These are phyloP conservation scores for Leavenworthia alabamica DNA, from an alignment of 345 rosid species.

Conservation along the genomic window DNA sequence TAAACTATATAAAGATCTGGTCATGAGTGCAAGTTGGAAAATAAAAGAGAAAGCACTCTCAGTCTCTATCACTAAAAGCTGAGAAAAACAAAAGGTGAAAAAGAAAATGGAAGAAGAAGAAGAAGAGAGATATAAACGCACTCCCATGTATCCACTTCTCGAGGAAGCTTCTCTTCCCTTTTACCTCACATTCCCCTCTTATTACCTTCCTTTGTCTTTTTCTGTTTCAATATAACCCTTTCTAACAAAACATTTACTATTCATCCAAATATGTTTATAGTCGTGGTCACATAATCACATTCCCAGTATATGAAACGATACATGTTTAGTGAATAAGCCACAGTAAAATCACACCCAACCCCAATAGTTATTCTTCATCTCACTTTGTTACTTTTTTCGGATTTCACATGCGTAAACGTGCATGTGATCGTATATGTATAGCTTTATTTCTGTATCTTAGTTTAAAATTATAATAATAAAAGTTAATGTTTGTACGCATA, in stretches of 20 bases:
- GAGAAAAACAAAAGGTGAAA: conserved; percentile 33
- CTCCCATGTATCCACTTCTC: conserved; percentile 35
- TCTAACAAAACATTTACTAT: background rate
- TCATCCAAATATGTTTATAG: background rate
- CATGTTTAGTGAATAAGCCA: conserved; percentile 10
- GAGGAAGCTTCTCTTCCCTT: conserved; percentile 37
- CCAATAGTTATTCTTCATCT: conserved; percentile 3
- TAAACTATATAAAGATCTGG: conserved; percentile 34
- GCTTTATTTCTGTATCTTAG: conserved; percentile 20
- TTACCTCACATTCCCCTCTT: conserved; percentile 18
- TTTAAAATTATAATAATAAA: conserved; percentile 3
- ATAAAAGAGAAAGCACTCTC: conserved; percentile 45
- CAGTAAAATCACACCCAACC: conserved; percentile 3
- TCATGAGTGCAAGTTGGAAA: conserved; percentile 49
- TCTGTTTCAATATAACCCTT: background rate
- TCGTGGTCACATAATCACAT: background rate
- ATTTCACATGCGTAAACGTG: conserved; percentile 36
- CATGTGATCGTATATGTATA: conserved; percentile 23
- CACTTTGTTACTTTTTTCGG: background rate
- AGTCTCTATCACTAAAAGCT: conserved; percentile 19
- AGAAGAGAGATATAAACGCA: conserved; percentile 28
- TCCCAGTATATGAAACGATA: background rate
- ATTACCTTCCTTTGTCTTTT: background rate
- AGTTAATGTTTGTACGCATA: conserved; percentile 30
- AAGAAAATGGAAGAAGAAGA: conserved; percentile 26